Evolutionary conservation across 345 rosid genomes (phyloP).

Genomic region (Brassica incana): DNA sequence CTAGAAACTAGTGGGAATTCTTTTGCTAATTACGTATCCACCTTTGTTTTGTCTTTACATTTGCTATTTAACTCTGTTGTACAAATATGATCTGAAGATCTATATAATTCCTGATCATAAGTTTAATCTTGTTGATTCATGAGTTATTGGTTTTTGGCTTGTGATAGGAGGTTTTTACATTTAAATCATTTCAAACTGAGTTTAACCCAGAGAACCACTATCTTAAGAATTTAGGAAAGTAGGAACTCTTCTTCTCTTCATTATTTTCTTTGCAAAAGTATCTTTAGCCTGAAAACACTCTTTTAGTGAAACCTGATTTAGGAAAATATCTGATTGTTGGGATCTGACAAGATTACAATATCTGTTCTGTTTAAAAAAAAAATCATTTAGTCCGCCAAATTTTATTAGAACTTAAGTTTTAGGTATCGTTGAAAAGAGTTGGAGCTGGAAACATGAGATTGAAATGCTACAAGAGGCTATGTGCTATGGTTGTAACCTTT

Average conservation of each 20-base stretch:
- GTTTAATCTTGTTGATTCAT: conserved; percentile 3
- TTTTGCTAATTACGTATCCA: not conserved
- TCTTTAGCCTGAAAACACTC: not conserved
- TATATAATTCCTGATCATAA: conserved; percentile 4
- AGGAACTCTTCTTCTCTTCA: not conserved
- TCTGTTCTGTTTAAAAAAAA: not conserved
- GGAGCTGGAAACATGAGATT: not conserved
- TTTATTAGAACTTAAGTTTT: not conserved
- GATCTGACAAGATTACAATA: conserved; percentile 9
- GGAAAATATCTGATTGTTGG: conserved; percentile 12
- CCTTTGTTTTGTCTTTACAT: not conserved
- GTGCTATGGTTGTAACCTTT: not conserved
- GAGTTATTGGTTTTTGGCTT: not conserved
- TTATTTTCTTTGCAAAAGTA: not conserved
- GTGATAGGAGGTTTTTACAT: not conserved
- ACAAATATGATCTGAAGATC: conserved; percentile 9
- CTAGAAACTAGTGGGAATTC: not conserved
- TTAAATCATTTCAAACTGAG: not conserved
- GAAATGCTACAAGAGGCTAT: not conserved
- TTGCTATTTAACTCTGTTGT: not conserved
- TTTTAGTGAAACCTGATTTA: not conserved
- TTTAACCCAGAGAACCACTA: not conserved
- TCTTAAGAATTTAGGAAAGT: not conserved
- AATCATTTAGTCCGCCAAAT: not conserved
- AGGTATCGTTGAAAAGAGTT: not conserved